Percentiles rank a stretch among this genome's conserved stretches.
These are phyloP conservation scores for Eucalyptus erythrocorys DNA, from an alignment of 345 rosid species.

Conservation along the genomic window DNA sequence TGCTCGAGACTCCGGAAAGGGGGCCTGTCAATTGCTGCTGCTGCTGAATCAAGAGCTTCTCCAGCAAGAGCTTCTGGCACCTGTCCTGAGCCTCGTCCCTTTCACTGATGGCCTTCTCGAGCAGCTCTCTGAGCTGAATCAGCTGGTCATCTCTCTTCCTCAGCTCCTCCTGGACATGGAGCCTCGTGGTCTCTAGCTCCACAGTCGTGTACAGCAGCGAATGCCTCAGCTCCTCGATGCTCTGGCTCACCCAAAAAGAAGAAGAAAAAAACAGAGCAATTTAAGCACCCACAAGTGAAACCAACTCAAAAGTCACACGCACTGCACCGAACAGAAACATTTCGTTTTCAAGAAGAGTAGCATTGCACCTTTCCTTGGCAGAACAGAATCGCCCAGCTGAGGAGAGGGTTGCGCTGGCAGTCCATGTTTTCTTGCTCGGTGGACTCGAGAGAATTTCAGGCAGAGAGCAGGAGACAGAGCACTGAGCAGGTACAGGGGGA, in stretches of 20 bases:
- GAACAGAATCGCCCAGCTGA: conserved; percentile 49
- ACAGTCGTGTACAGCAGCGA: conserved; percentile 54
- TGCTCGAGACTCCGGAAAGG: conserved; percentile 72
- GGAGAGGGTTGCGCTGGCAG: conserved; percentile 22
- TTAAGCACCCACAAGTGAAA: neutral
- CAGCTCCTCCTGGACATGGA: conserved; percentile 62
- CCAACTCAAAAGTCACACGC: neutral
- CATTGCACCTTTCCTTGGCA: conserved; percentile 36
- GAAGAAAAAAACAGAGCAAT: neutral
- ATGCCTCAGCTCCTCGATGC: conserved; percentile 59
- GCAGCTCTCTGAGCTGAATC: conserved; percentile 40
- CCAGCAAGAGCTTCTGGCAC: conserved; percentile 42
- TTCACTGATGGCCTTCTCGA: conserved; percentile 46
- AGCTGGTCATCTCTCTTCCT: conserved; percentile 63
- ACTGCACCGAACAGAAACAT: neutral
- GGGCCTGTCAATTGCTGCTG: conserved; percentile 8
- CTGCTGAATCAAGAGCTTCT: conserved; percentile 41
- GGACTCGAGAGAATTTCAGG: neutral
- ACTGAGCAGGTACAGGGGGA: neutral
- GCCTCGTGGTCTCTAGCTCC: conserved; percentile 77
- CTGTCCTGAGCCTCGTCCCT: conserved; percentile 62
- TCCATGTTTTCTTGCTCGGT: neutral
- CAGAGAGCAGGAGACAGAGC: neutral
- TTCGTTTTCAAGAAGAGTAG: neutral
- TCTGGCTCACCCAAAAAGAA: conserved; percentile 22